Evolutionary conservation across 2,329 filamentous ascomycete genomes (phyloP).

Genomic region (Fusarium xyrophilum): DNA sequence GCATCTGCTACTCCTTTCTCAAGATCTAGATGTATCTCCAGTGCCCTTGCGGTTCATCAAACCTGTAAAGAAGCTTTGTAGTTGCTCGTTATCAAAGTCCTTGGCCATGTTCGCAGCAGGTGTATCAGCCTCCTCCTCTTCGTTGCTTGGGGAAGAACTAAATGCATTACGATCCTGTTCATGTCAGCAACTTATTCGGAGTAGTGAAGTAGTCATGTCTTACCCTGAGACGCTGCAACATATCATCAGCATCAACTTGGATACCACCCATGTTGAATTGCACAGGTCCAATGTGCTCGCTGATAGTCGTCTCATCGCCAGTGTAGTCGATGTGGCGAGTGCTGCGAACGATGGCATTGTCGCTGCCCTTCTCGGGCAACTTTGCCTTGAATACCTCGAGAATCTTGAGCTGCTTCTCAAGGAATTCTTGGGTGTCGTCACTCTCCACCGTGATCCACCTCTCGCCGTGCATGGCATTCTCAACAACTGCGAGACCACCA

Average conservation of each 20-base stretch:
- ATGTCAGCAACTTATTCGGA: conserved; percentile 28
- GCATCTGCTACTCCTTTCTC: background rate
- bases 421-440: conserved; percentile 77
- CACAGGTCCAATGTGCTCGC: conserved; percentile 89
- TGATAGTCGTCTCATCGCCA: conserved; percentile 58
- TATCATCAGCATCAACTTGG: conserved; percentile 92
- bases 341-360: conserved; percentile 34
- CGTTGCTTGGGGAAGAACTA: conserved; percentile 54
- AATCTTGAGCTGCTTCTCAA: conserved; percentile 75
- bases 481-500: conserved; percentile 57
- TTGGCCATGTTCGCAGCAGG: conserved; percentile 53
- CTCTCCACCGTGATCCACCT: conserved; percentile 47
- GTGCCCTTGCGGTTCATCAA: conserved; percentile 62
- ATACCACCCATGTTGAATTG: conserved; percentile 99
- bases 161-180: conserved; percentile 64
- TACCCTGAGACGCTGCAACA: conserved; percentile 86
- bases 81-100: conserved; percentile 60
- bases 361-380: conserved; percentile 54
- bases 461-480: conserved; percentile 50
- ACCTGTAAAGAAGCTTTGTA: conserved; percentile 66
- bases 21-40: conserved; percentile 29
- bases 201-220: conserved; percentile 18
- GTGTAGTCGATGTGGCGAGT: conserved; percentile 45
- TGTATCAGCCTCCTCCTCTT: conserved; percentile 48
- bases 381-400: conserved; percentile 71